Base-by-base conservation (phyloP, 2,329 filamentous ascomycete species). In the Aureobasidium uvarum region DNA sequence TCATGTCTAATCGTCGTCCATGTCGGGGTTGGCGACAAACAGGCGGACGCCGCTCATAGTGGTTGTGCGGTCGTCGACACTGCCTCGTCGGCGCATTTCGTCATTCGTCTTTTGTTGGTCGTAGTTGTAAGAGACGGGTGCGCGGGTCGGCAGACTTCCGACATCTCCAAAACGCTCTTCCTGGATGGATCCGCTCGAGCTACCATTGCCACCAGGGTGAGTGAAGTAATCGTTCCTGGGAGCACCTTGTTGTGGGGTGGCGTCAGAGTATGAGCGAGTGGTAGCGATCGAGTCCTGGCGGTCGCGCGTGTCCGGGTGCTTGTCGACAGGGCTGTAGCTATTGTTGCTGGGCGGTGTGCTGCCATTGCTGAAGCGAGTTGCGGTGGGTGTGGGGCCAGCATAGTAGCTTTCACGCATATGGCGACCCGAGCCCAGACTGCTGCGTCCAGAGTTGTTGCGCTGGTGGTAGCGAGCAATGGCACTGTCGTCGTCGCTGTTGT, bases 1-100 rank as follows among this genome's bases (percentile, higher is more conserved):
- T 50, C 33, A 45, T 52, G 33, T 43, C 41, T 55, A 64, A 43
- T 64, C 62, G 31, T 28, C 23, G 45, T 65, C 63, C 67, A 80
- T 85, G 76, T 95, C 91, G 20, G 91, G 91, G 77, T 96, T 96
- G 71, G 91, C 91, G 73, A 96, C 92, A 76, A 90, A 95, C 66
- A 96, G 83, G 68, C 91, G 85, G 56, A 87, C 87, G 33, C 78
- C 80, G 65, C 79, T 81, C 75, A 95, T 88, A 1, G 90, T 93
- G 77, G 86, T 88, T 5, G 89, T 90, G 72, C 89, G 83, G 77
- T 95, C 91, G 74, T 95, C 91, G 56, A 96, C 90, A 73, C 91
- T 95, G 65, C 91, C 91, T 72, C 90, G 83, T 70, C 91, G 83
- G 71, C 83, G 84, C 64, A 96, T 80, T 68, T 94, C 91, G 28